Conservation (phyloP, 75 land plant genomes). For the Gnetum montanum region DNA sequence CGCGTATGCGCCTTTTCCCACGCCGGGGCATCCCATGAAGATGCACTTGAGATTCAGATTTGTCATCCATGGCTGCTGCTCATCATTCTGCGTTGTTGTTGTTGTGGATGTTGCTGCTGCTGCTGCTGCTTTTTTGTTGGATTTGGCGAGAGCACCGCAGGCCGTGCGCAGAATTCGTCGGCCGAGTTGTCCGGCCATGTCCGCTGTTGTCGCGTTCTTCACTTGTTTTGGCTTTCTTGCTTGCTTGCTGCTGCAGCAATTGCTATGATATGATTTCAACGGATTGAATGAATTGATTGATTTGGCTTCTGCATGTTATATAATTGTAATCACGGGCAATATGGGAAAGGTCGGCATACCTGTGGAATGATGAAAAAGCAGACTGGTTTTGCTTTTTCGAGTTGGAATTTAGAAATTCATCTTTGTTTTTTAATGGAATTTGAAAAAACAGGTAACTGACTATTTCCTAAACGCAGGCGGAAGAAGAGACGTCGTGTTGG, state of each 20-base stretch:
- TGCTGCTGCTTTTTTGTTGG: slow-evolving; percentile 17
- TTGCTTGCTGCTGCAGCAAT: not conserved
- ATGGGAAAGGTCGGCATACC: no score
- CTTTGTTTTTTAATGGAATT: no score
- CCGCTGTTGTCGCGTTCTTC: no score
- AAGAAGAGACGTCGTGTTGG: no score
- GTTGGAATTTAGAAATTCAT: no score
- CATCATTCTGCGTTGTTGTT: not conserved
- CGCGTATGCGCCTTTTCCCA: slow-evolving; percentile 96
- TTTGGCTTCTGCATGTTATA: not conserved
- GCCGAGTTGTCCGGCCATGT: no score
- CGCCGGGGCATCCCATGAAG: slow-evolving; percentile 94
- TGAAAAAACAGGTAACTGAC: no score
- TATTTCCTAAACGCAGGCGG: no score
- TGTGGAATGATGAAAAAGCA: no score
- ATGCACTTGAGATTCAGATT: slow-evolving; percentile 66
- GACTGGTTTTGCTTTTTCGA: no score
- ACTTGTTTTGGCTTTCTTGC: no score
- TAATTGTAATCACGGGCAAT: no score
- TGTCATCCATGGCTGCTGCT: not conserved
- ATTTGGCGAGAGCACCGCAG: slow-evolving; percentile 16
- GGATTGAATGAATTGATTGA: not conserved
- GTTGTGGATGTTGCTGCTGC: slow-evolving; percentile 9
- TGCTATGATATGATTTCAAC: not conserved
- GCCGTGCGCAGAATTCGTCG: not conserved